phyloP scores from a whole-genome alignment of 352 stramenopile genomes.

The Sclerospora graminicola region DNA sequence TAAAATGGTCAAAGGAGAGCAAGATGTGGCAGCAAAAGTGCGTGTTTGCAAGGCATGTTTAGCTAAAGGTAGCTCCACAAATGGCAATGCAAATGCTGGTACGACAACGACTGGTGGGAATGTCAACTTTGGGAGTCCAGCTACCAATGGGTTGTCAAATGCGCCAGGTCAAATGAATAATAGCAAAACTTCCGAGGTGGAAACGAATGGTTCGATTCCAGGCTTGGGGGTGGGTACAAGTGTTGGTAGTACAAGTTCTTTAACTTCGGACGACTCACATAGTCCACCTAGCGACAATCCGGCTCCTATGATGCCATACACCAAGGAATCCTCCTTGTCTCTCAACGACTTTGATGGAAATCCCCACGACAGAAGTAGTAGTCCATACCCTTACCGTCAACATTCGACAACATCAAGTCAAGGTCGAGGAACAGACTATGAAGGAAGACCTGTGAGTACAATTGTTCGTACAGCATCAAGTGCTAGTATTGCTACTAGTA shows the following conservation, averaged over 20 bases:
- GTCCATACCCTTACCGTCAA: slow-evolving; percentile 16
- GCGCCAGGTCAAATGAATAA: slow-evolving; percentile 9
- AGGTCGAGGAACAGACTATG: slow-evolving; percentile 20
- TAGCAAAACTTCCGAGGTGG: slow-evolving; percentile 23
- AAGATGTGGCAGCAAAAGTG: slow-evolving; percentile 39
- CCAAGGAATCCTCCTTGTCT: slow-evolving; percentile 29
- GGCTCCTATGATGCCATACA: slow-evolving; percentile 16
- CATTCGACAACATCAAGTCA: slow-evolving; percentile 16
- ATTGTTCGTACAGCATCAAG: slow-evolving; percentile 27
- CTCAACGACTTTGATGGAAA: slow-evolving; percentile 36
- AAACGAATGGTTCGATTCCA: slow-evolving; percentile 14
- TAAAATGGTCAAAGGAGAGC: slow-evolving; percentile 55
- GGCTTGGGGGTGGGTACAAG: slow-evolving; percentile 13
- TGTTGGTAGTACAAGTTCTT: slow-evolving; percentile 36
- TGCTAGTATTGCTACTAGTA: slow-evolving; percentile 20
- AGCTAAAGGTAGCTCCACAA: slow-evolving; percentile 38
- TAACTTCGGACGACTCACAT: slow-evolving; percentile 39
- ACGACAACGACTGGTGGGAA: slow-evolving; percentile 4
- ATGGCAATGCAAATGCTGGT: slow-evolving; percentile 8
- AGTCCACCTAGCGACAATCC: slow-evolving; percentile 28
- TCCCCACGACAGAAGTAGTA: slow-evolving; percentile 17
- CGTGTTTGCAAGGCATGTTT: slow-evolving; percentile 75
- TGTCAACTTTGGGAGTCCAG: slow-evolving; percentile 14
- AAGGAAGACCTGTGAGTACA: slow-evolving; percentile 17
- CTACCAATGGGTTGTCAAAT: slow-evolving; percentile 12